Evolutionary conservation across 805 yeast species (phyloP), one percentile per base, ranked within the genome.

Genomic region (Ogataea nitratoaversa): DNA sequence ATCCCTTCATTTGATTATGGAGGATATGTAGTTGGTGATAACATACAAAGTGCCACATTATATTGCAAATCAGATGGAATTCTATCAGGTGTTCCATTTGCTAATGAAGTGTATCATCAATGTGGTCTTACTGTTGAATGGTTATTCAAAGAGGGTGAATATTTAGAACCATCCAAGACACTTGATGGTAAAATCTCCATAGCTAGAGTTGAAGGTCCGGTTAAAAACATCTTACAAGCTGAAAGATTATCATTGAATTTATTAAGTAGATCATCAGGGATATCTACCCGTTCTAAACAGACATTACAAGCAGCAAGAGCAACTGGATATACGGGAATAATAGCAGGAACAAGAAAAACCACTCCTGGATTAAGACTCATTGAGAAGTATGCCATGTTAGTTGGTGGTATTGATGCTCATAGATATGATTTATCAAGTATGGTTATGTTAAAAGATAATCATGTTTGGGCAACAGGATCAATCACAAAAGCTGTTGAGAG

Each of bases 371-470:
- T 90, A 47, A 77, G 98, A 55, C 69, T 82, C 32, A 65, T 91
- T 42, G 98, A 90, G 59, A 90, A 90, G 60, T 90, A 90, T 64
- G 83, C 95, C 19, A 91, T 90, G 98, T 66, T 87, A 24, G 95
- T 90, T 8, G 98, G 97, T 24, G 97, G 97, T 3, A 84, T 87
- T 41, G 98, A 90, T 58, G 75, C 93, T 40, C 98, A 90, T 62
- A 72, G 98, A 48, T 87, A 87, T 57, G 97, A 91, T 59, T 74
- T 90, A 41, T 82, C 93, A 33, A 77, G 93, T 2, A 90, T 90
- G 98, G 90, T 91, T 2, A 90, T 91, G 98, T 74, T 90, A 52
- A 90, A 90, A 62, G 98, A 90, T 57, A 90, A 90, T 61, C 98
- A 91, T 58, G 74, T 90, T 30, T 85, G 93, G 79, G 81, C 95